Evolutionary conservation across 106 monocot genomes (phyloP).

Genomic region (Apostasia shenzhenica): DNA sequence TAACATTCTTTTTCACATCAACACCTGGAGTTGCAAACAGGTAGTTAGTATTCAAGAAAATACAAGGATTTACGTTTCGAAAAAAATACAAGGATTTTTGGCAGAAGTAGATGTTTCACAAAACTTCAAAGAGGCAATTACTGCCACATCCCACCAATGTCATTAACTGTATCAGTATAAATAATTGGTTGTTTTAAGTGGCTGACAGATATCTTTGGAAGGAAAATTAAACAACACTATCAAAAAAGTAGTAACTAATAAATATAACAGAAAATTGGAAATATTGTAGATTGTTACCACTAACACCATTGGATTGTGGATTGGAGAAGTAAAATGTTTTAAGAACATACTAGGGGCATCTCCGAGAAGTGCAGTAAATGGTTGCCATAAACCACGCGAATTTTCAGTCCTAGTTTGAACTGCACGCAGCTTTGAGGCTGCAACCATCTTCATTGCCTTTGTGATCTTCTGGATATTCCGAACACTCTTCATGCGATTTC

Average conservation of each 20-base stretch:
- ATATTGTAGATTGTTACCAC: too few relatives aligned
- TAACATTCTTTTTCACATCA: slow-evolving; percentile 97
- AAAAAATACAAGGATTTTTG: too few relatives aligned
- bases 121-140: too few relatives aligned
- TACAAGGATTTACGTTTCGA: background rate
- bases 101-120: too few relatives aligned
- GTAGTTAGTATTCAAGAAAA: background rate
- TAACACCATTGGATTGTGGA: background rate
- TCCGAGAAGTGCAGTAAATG: slow-evolving; percentile 91
- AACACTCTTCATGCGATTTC: slow-evolving; percentile 95
- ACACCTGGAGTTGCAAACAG: slow-evolving; percentile 34
- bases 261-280: too few relatives aligned
- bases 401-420: slow-evolving; percentile 84
- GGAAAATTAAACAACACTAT: too few relatives aligned
- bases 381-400: slow-evolving; percentile 88
- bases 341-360: slow-evolving; percentile 55
- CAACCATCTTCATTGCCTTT: slow-evolving; percentile 99
- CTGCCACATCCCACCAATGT: too few relatives aligned
- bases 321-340: background rate
- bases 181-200: too few relatives aligned
- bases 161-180: too few relatives aligned
- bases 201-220: too few relatives aligned
- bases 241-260: too few relatives aligned
- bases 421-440: slow-evolving; percentile 83
- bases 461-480: slow-evolving; percentile 97